Percentiles rank a stretch among this genome's conserved stretches.
These are phyloP conservation scores for Diaporthe sp. DNA, from an alignment of 2,329 filamentous ascomycete species.

Conservation along the genomic window DNA sequence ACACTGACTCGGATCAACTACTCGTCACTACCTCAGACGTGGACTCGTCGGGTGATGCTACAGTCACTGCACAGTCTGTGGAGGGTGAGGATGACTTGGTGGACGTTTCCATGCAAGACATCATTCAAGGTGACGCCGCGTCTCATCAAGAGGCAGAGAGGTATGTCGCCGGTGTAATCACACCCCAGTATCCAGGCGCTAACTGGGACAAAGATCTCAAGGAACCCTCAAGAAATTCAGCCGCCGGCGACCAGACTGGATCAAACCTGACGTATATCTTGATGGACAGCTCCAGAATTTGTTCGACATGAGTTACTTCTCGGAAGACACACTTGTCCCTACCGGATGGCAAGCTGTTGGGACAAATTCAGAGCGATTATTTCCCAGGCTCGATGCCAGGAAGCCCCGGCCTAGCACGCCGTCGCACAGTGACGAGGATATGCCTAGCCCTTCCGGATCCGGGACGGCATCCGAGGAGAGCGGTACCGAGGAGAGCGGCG, in stretches of 20 bases:
- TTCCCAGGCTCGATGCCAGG: slow-evolving; percentile 66
- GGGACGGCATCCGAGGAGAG: slow-evolving; percentile 65
- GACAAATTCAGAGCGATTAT: slow-evolving; percentile 67
- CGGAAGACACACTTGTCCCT: slow-evolving; percentile 72
- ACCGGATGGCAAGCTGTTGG: slow-evolving; percentile 75
- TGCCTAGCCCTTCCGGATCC: slow-evolving; percentile 63
- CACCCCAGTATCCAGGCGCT: slow-evolving; percentile 3
- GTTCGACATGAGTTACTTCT: slow-evolving; percentile 82
- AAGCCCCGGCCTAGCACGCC: slow-evolving; percentile 57
- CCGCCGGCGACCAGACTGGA: slow-evolving; percentile 66
- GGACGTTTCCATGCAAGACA: slow-evolving; percentile 87
- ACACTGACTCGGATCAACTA: slow-evolving; percentile 77
- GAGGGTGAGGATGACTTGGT: slow-evolving; percentile 93
- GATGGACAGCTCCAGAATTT: slow-evolving; percentile 75
- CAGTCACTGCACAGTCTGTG: slow-evolving; percentile 81
- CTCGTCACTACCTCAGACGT: slow-evolving; percentile 74
- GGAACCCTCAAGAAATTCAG: slow-evolving; percentile 63
- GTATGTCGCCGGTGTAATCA: slow-evolving; percentile 44
- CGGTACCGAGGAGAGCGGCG: slow-evolving; percentile 66
- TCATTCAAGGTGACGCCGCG: slow-evolving; percentile 51
- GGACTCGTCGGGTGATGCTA: slow-evolving; percentile 75
- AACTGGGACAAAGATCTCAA: slow-evolving; percentile 43
- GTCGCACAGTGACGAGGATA: slow-evolving; percentile 58
- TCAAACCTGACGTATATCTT: slow-evolving; percentile 69
- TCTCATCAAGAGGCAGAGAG: slow-evolving; percentile 43